phyloP scores from a whole-genome alignment of 2,329 filamentous ascomycete genomes.

The Colletotrichum chlorophyti region DNA sequence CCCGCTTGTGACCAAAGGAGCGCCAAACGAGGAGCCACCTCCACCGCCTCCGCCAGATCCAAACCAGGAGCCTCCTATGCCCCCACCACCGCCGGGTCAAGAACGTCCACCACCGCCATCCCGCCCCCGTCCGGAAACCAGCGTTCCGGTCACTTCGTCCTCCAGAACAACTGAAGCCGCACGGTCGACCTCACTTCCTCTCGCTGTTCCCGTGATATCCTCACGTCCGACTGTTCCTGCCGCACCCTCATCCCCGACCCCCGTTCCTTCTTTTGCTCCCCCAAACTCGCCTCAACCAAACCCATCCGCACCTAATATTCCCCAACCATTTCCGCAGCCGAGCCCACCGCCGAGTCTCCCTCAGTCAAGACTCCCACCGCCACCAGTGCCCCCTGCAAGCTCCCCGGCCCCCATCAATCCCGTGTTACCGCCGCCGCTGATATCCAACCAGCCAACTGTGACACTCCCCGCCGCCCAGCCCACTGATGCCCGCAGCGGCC shows the following conservation, averaged over 20 bases:
- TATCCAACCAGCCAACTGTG: background rate
- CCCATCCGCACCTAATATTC: background rate
- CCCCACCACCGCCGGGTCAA: background rate
- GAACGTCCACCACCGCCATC: background rate
- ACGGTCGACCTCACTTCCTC: background rate
- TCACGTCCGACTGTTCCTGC: background rate
- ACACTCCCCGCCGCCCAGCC: background rate
- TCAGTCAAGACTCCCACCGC: background rate
- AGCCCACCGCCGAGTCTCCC: background rate
- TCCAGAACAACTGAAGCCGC: background rate
- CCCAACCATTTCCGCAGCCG: background rate
- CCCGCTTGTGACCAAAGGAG: background rate
- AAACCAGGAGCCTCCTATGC: slow-evolving; percentile 4
- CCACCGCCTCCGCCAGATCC: slow-evolving; percentile 8
- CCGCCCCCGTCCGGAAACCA: background rate
- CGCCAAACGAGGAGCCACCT: slow-evolving; percentile 2
- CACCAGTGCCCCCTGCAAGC: background rate
- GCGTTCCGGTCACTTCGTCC: background rate
- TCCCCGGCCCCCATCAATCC: background rate
- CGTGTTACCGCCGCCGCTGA: background rate
- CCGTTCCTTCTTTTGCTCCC: background rate
- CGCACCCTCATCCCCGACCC: slow-evolving; percentile 1
- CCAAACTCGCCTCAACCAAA: background rate
- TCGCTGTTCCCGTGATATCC: background rate
- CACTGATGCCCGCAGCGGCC: slow-evolving; percentile 18